Conservation (phyloP, 306 rosid species). For the Prosopis cineraria region DNA sequence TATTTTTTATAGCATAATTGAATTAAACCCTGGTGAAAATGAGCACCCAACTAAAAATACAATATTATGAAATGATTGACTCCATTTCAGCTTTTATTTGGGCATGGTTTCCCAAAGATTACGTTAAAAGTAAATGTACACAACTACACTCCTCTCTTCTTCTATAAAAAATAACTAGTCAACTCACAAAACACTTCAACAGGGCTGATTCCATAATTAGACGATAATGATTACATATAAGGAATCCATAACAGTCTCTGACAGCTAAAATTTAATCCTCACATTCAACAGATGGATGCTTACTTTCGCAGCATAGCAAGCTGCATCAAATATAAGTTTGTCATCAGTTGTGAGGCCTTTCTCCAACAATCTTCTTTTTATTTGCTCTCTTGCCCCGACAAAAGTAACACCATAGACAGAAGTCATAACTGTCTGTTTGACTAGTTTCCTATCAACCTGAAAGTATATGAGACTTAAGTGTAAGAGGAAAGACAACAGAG, state of each 20-base stretch:
- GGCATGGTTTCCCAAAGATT: constrained; percentile 1
- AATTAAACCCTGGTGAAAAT: background rate
- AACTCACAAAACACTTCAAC: background rate
- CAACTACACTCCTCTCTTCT: background rate
- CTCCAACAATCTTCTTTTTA: constrained; percentile 80
- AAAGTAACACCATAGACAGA: constrained; percentile 88
- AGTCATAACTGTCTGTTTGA: constrained; percentile 89
- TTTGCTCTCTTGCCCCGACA: constrained; percentile 87
- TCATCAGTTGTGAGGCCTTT: constrained; percentile 76
- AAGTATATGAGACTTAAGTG: constrained; percentile 35
- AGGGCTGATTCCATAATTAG: background rate
- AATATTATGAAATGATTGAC: background rate
- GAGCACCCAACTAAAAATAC: background rate
- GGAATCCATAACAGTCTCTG: constrained; percentile 18
- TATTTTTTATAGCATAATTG: background rate
- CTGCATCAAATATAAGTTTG: constrained; percentile 49
- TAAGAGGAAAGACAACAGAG: constrained; percentile 25
- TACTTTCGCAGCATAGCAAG: constrained; percentile 40
- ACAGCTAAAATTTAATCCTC: background rate
- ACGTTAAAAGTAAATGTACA: background rate
- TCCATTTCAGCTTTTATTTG: constrained; percentile 6
- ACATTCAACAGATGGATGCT: constrained; percentile 37
- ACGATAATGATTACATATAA: constrained; percentile 19
- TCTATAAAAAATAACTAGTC: background rate
- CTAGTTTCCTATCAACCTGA: constrained; percentile 88